Evolutionary conservation across 345 rosid genomes (phyloP).

Genomic region (Brassica juncea): DNA sequence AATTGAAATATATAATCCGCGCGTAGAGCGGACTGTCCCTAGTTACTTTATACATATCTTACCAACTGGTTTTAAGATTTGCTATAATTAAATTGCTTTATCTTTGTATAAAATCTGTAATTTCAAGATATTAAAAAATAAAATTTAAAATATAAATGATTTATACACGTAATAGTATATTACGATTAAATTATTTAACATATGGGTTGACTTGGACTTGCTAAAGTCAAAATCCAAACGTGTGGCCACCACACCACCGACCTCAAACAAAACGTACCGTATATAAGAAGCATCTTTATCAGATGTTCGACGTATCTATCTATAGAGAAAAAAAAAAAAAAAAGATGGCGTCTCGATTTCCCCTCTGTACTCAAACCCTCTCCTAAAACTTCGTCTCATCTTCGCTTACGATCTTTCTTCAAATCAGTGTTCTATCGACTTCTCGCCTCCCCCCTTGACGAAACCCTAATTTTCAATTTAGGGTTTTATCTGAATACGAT

Average conservation of each 20-base stretch:
- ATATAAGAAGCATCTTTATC: neutral
- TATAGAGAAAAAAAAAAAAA: slow-evolving; percentile 2
- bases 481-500: neutral
- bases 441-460: slow-evolving; percentile 1
- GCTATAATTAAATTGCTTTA: no score
- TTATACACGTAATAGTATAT: neutral
- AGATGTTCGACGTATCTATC: neutral
- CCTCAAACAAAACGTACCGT: neutral
- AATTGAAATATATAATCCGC: no score
- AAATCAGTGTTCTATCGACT: neutral
- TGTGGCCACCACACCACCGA: slow-evolving; percentile 3
- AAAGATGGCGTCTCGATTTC: slow-evolving; percentile 31
- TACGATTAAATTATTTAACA: neutral
- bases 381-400: neutral
- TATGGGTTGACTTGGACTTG: neutral
- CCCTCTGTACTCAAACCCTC: slow-evolving; percentile 34
- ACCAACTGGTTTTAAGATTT: no score
- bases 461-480: slow-evolving; percentile 20
- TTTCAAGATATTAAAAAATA: no score
- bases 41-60: no score
- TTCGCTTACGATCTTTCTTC: neutral
- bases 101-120: no score
- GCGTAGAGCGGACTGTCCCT: no score
- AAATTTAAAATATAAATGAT: neutral
- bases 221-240: neutral